Percentiles rank a stretch among this genome's conserved stretches.
phyloP scores from a whole-genome alignment of 257 asterid species.

The Gynochthodes officinalis region DNA sequence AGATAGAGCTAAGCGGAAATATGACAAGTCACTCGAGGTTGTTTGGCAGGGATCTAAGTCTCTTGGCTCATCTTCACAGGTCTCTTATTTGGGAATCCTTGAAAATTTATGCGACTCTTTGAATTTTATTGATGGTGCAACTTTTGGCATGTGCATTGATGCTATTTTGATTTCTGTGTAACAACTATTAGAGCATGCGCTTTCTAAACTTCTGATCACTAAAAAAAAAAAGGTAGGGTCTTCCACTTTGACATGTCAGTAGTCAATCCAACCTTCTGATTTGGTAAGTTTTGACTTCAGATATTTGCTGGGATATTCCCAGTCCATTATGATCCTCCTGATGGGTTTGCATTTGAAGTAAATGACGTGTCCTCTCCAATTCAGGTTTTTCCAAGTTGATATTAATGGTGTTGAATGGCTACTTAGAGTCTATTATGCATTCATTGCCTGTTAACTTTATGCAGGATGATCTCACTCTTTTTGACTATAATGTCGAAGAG shows the following conservation, averaged over 20 bases:
- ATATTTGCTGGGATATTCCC: conserved; percentile 80
- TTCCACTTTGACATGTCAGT: background rate
- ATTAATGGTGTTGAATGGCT: conserved; percentile 2
- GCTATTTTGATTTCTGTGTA: background rate
- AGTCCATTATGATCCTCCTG: conserved; percentile 67
- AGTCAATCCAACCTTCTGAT: conserved; percentile 1
- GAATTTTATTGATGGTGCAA: background rate
- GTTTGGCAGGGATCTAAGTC: conserved; percentile 79
- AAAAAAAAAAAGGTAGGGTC: background rate
- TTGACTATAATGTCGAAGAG: conserved; percentile 68
- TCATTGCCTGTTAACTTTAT: conserved; percentile 21
- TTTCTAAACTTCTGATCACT: background rate
- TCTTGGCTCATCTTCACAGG: conserved; percentile 77
- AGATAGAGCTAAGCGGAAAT: conserved; percentile 65
- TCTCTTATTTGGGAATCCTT: conserved; percentile 16
- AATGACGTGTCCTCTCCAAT: conserved; percentile 64
- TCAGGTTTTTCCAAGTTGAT: conserved; percentile 43
- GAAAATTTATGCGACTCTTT: conserved; percentile 15
- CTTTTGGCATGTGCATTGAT: background rate
- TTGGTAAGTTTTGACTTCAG: conserved; percentile 29
- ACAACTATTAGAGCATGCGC: no score
- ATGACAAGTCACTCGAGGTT: conserved; percentile 67
- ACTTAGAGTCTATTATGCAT: conserved; percentile 17
- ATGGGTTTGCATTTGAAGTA: conserved; percentile 70
- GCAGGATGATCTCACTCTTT: conserved; percentile 70